A percentile compares a stretch with the other conserved stretches of the same genome.
Conservation (phyloP, 2,329 filamentous ascomycete genomes). For the Aspergillus pseudotamarii region DNA sequence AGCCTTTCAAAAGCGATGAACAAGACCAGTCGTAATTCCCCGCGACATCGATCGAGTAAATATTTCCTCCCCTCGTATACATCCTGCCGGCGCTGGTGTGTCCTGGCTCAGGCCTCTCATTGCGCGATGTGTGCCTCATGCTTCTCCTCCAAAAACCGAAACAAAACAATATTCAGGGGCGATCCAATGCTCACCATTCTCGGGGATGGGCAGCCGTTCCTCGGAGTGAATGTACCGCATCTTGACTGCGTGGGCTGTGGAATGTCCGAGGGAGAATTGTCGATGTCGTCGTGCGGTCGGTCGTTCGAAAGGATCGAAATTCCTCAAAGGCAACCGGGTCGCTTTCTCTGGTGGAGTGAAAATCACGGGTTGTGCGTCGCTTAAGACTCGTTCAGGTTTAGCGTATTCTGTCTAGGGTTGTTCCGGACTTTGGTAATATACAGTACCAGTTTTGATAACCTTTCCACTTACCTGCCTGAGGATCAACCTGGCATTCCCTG, state of each 20-base stretch:
- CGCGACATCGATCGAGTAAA: constrained; percentile 8
- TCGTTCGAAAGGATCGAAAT: constrained; percentile 43
- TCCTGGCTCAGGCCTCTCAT: constrained; percentile 1
- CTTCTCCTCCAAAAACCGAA: constrained; percentile 17
- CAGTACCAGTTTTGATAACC: no score
- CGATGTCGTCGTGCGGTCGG: constrained; percentile 41
- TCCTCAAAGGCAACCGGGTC: constrained; percentile 32
- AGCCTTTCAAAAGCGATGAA: constrained; percentile 7
- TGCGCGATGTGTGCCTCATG: constrained; percentile 4
- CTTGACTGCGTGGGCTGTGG: constrained; percentile 61
- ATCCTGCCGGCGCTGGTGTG: constrained; percentile 8
- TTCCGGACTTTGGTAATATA: background rate
- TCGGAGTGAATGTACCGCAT: constrained; percentile 99
- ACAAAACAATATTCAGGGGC: constrained; percentile 31
- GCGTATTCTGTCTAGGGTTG: constrained; percentile 37
- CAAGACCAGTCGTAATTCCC: constrained; percentile 5
- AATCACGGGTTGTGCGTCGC: constrained; percentile 50
- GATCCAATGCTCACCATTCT: constrained; percentile 77
- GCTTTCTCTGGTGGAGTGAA: constrained; percentile 42
- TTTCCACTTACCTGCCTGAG: background rate
- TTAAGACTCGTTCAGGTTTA: constrained; percentile 43
- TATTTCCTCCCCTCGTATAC: constrained; percentile 15
- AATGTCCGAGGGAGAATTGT: constrained; percentile 45
- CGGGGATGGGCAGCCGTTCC: constrained; percentile 92
- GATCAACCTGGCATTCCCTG: background rate